phyloP scores from a whole-genome alignment of 2,329 filamentous ascomycete genomes.

The Oidium heveae region DNA sequence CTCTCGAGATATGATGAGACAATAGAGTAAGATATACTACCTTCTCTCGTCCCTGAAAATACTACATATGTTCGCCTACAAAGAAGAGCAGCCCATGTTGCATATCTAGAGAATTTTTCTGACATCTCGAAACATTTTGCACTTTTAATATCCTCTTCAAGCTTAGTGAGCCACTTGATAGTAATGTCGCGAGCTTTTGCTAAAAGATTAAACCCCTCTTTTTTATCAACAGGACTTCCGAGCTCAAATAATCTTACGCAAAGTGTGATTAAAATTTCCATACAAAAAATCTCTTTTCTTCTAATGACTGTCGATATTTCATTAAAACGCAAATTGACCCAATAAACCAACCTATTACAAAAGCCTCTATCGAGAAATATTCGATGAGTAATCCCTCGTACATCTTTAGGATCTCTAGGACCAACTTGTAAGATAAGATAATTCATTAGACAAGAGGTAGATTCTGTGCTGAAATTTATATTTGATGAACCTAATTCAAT shows the following conservation, averaged over 20 bases:
- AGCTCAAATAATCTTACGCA: slow-evolving; percentile 17
- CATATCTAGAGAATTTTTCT: slow-evolving; percentile 14
- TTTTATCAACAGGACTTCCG: slow-evolving; percentile 2
- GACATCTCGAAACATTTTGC: too few relatives aligned
- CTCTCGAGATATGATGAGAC: slow-evolving; percentile 15
- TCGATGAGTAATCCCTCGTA: slow-evolving; percentile 21
- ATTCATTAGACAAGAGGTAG: slow-evolving; percentile 23
- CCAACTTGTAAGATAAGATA: slow-evolving; percentile 30
- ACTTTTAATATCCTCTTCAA: slow-evolving; percentile 14
- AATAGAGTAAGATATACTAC: slow-evolving; percentile 3
- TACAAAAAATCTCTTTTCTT: slow-evolving; percentile 31
- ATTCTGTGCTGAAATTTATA: slow-evolving; percentile 31
- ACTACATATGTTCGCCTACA: slow-evolving; percentile 22
- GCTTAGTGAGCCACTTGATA: slow-evolving; percentile 22
- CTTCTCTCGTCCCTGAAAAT: slow-evolving; percentile 1
- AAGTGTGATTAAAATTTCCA: slow-evolving; percentile 30
- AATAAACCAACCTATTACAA: slow-evolving; percentile 20
- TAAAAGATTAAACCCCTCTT: slow-evolving; percentile 14
- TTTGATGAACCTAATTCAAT: slow-evolving; percentile 24
- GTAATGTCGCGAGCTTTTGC: slow-evolving; percentile 18
- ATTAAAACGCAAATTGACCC: slow-evolving; percentile 21
- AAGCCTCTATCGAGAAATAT: slow-evolving; percentile 25
- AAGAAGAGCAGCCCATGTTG: slow-evolving; percentile 28
- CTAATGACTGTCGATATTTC: slow-evolving; percentile 20
- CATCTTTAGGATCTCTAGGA: slow-evolving; percentile 14